Base-by-base conservation (phyloP, 805 yeast species). In the Candida dajiaensis region DNA sequence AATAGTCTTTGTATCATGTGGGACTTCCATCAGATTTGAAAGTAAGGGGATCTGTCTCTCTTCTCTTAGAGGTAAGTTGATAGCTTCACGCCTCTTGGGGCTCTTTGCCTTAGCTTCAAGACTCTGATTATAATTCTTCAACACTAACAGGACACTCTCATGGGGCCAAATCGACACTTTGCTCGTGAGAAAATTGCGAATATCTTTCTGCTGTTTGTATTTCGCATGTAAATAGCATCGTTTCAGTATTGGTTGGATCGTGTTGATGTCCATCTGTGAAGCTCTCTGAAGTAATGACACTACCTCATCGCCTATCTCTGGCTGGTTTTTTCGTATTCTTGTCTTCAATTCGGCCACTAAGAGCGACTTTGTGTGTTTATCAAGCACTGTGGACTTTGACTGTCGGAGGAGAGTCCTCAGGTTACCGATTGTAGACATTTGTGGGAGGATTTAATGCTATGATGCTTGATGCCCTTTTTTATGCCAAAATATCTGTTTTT, bases 161-260 rank as follows among this genome's bases (percentile, higher is more conserved):
- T 38, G n/a, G 1, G 61, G 63, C 63, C 63, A 58, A 18, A 43
- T 41, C 2, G 48, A 46, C 15, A 57, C 42, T 11, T 55, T 43
- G 3, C 51, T 53, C 28, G 49, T 50, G 7, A 58, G 46, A 39
- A 58, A 58, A 26, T 45, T 51, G 9, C 58, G 36, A 3, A 58
- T 51, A 6, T 20, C 40, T 19, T 50, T 51, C 29, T 56, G 55
- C 25, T 56, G 56, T 26, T 53, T 33, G 33, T 54, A 58, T 19
- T 43, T 40, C 6, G 53, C 60, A 15, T 47, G 46, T 1, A 53
- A 43, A 37, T 58, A 56, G 45, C 53, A 53, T 15, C 57, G 41
- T 23, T 41, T 35, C 9, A 58, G 35, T 0, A 56, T 42, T 1
- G 54, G 50, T 20, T 48, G 53, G 4, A 57, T 52, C 16, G 21